Conservation (phyloP, 2,329 filamentous ascomycete species). For the Fusarium anthophilum region DNA sequence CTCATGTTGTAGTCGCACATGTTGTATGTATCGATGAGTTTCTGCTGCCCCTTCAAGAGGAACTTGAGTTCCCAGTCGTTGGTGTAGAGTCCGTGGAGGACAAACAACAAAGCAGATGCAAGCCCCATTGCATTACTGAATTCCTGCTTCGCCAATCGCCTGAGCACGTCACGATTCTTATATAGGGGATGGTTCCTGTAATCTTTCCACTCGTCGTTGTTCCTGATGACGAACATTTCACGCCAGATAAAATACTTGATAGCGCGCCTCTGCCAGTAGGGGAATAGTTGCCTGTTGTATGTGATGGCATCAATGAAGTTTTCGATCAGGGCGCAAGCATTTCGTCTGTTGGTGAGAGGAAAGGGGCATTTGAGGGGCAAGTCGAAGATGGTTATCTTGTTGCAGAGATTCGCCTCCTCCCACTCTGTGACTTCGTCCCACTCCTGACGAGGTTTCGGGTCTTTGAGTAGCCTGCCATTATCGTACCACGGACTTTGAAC, state of each 20-base stretch:
- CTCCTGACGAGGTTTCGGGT: not conserved
- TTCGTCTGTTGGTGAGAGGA: not conserved
- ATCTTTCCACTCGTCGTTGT: not conserved
- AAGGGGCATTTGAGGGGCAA: not conserved
- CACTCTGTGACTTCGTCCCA: not conserved
- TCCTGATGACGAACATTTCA: not conserved
- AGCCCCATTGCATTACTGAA: not conserved
- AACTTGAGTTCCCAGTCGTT: not conserved
- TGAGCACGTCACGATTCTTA: not conserved
- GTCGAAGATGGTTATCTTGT: not conserved
- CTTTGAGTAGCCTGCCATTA: not conserved
- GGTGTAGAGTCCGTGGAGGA: not conserved
- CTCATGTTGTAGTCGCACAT: not conserved
- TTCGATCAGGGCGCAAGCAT: not conserved
- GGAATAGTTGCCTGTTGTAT: not conserved
- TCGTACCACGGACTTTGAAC: not conserved
- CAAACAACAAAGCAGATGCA: not conserved
- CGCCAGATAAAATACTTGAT: not conserved
- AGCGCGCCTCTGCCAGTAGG: not conserved
- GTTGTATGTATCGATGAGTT: not conserved
- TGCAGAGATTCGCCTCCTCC: not conserved
- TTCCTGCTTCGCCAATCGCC: not conserved
- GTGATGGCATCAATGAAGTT: not conserved
- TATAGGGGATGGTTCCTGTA: not conserved
- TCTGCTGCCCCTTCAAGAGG: not conserved